Evolutionary conservation across 2,329 filamentous ascomycete species (phyloP).

Genomic region (Fusarium xyrophilum): DNA sequence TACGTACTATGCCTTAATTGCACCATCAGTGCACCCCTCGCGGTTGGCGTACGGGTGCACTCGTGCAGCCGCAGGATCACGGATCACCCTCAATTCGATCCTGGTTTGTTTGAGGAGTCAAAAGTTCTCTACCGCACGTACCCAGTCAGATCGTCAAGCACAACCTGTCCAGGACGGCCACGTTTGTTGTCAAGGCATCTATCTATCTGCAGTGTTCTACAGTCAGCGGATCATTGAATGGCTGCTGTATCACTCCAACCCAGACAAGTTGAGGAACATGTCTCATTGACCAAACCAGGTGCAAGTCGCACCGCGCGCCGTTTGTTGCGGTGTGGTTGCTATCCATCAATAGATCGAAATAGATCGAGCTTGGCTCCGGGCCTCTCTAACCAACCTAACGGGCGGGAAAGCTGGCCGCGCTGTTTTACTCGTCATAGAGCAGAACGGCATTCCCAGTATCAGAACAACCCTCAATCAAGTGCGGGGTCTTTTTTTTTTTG

Average conservation of each 20-base stretch:
- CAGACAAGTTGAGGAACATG: background rate
- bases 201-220: constrained; percentile 21
- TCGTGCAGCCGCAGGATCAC: constrained; percentile 47
- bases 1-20: background rate
- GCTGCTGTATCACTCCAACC: background rate
- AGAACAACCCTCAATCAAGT: background rate
- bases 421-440: background rate
- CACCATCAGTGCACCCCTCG: constrained; percentile 19
- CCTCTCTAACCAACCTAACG: background rate
- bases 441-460: background rate
- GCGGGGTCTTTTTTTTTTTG: constrained; percentile 19
- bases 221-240: constrained; percentile 7
- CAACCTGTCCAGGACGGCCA: constrained; percentile 41
- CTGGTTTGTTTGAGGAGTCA: constrained; percentile 29
- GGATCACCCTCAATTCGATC: constrained; percentile 42
- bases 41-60: constrained; percentile 47
- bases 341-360: background rate
- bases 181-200: constrained; percentile 35
- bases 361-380: background rate
- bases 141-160: constrained; percentile 25
- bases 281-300: background rate
- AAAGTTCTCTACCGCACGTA: constrained; percentile 9
- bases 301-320: background rate
- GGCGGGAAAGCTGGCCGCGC: background rate
- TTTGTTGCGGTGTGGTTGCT: background rate